Base-by-base conservation (phyloP, 768 basidiomycete genomes). In the Russula olivacea region DNA sequence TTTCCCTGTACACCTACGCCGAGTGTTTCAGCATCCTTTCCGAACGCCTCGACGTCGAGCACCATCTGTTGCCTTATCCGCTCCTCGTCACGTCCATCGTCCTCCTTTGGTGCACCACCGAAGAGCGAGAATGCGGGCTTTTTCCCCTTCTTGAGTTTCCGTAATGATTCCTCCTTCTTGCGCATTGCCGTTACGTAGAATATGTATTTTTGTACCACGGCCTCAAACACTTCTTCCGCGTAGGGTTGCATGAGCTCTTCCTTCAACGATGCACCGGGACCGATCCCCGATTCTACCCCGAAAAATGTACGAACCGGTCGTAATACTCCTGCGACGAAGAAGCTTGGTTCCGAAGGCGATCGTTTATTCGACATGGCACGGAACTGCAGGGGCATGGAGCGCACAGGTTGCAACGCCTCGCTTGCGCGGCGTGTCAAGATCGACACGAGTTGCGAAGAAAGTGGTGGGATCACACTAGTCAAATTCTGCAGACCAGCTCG, bases 91-190 rank as follows among this genome's bases (percentile, higher is more conserved):
- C 82, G 82, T 4, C 82, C 84, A 58, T 91, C 89, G 48, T 91
- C 87, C 11, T 83, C 83, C 55, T 77, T 82, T 30, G 76, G 73
- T 15, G 76, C 72, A 53, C 75, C 77, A 32, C 89, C 83, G 69
- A 98, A 97, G 28, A 97, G 77, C 4, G 91, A 91, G 72, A 92
- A 89, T 0, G 85, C 78, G 0, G 78, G 76, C 68, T 88, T 91
- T 70, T 91, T 92, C 49, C 89, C 88, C 72, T 91, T 96, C 71
- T 94, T 93, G 68, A 96, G 79, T 41, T 90, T 82, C 43, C 88
- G 80, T 28, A 98, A 76, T 12, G 91, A 88, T 71, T 94, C 93
- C 66, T 98, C 93, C 9, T 92, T 92, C 78, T 96, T 96, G 73
- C 86, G 90, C 82, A 95, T 93, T 0, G 84, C 83, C 11, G 85